A percentile compares a stretch with the other conserved stretches of the same genome.
Conservation (phyloP, 192 early-diverging fungal genomes). For the Backusella parvicylindrica region DNA sequence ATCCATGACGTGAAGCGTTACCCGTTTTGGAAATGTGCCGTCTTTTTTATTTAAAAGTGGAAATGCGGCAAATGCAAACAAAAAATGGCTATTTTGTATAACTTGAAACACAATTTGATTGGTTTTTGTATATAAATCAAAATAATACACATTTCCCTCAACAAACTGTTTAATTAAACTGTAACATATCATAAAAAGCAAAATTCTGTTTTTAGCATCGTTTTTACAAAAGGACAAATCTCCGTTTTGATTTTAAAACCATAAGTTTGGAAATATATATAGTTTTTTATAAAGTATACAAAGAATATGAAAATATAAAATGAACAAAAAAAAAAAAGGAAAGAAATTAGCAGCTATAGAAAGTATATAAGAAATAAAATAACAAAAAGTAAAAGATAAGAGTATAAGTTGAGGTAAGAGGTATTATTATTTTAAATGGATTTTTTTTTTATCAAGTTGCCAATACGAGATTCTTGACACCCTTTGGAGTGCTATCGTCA, state of each 20-base stretch:
- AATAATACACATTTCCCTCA: not conserved
- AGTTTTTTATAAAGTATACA: not conserved
- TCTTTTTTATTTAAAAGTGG: not conserved
- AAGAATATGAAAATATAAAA: not conserved
- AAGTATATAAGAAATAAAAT: not conserved
- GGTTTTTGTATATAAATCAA: not conserved
- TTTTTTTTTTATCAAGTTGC: slow-evolving; percentile 22
- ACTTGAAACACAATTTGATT: not conserved
- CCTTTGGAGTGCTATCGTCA: slow-evolving; percentile 73
- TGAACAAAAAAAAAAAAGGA: not conserved
- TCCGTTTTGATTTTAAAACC: not conserved
- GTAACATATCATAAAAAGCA: not conserved
- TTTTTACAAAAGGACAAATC: not conserved
- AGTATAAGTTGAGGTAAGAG: not conserved
- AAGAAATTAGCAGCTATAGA: not conserved
- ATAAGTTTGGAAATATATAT: not conserved
- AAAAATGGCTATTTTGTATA: not conserved
- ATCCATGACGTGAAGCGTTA: not conserved
- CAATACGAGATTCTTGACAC: slow-evolving; percentile 49
- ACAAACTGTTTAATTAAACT: not conserved
- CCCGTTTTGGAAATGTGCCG: not conserved
- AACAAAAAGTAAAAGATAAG: not conserved
- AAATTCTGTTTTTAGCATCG: not conserved
- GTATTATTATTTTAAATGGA: not conserved
- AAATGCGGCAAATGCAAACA: not conserved